A percentile compares a stretch with the other conserved stretches of the same genome.
These are phyloP conservation scores for Kondoa subrosea DNA, from an alignment of 768 basidiomycete genomes.

Conservation along the genomic window DNA sequence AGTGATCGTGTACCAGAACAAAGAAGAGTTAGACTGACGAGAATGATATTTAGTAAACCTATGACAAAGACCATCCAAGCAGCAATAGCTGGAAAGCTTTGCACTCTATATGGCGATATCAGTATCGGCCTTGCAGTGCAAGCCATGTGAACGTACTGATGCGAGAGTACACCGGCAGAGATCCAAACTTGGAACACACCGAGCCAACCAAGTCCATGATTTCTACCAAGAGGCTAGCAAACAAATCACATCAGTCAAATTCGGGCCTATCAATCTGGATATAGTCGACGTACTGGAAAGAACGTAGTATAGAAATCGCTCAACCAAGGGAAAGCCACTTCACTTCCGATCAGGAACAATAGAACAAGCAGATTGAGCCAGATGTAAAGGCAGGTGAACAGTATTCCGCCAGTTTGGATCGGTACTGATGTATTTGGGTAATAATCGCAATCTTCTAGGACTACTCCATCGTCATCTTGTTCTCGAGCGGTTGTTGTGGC, in stretches of 20 bases:
- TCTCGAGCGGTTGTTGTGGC: neutral
- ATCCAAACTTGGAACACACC: neutral
- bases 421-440: neutral
- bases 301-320: neutral
- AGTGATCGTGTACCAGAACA: neutral
- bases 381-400: neutral
- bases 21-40: neutral
- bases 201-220: neutral
- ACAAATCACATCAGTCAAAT: too few relatives aligned
- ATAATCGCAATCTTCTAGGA: neutral
- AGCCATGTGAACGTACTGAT: neutral
- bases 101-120: neutral
- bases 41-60: neutral
- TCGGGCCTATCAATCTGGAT: too few relatives aligned
- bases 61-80: neutral
- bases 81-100: neutral
- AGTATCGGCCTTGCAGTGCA: neutral
- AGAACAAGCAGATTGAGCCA: neutral
- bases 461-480: neutral
- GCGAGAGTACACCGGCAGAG: neutral
- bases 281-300: too few relatives aligned
- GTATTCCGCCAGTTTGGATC: neutral
- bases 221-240: neutral
- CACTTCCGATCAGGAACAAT: neutral
- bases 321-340: neutral